These are phyloP conservation scores for Phytophthora uliginosa DNA, from an alignment of 352 stramenopile genomes.

Conservation along the genomic window DNA sequence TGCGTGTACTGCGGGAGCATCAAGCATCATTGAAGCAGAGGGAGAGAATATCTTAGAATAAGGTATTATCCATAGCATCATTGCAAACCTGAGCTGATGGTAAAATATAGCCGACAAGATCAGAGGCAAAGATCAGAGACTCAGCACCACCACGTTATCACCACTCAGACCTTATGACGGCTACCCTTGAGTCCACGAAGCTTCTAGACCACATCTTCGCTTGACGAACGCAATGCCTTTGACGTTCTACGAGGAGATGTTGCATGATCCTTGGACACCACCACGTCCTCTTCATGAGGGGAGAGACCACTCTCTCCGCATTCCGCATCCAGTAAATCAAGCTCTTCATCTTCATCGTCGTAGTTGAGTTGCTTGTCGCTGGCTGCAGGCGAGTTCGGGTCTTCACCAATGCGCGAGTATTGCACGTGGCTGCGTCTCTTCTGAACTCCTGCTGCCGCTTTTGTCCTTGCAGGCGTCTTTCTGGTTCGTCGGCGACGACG, in stretches of 20 bases:
- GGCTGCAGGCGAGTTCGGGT: slow-evolving; percentile 12
- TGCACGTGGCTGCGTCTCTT: slow-evolving; percentile 33
- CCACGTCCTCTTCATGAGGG: slow-evolving; percentile 2
- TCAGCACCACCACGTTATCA: not conserved
- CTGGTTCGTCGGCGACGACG: slow-evolving; percentile 12
- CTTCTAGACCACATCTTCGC: slow-evolving; percentile 24
- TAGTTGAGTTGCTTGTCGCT: slow-evolving; percentile 9
- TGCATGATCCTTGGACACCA: slow-evolving; percentile 2
- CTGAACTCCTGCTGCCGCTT: slow-evolving; percentile 14
- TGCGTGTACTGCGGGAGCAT: not conserved
- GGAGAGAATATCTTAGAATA: not conserved
- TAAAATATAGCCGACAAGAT: slow-evolving; percentile 1
- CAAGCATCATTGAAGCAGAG: not conserved
- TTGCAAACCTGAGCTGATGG: not conserved
- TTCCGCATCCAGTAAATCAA: slow-evolving; percentile 27
- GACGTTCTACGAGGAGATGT: slow-evolving; percentile 22
- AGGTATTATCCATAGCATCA: not conserved
- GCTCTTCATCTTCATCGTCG: slow-evolving; percentile 26
- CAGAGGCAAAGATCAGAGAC: not conserved
- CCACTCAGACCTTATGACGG: not conserved
- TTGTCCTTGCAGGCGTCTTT: slow-evolving; percentile 19
- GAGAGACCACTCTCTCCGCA: slow-evolving; percentile 12
- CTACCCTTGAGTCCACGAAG: not conserved
- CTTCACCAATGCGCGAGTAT: slow-evolving; percentile 38
- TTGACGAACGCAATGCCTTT: slow-evolving; percentile 16